These are phyloP conservation scores for Sisymbrium irio DNA, from an alignment of 345 rosid genomes.

Conservation along the genomic window DNA sequence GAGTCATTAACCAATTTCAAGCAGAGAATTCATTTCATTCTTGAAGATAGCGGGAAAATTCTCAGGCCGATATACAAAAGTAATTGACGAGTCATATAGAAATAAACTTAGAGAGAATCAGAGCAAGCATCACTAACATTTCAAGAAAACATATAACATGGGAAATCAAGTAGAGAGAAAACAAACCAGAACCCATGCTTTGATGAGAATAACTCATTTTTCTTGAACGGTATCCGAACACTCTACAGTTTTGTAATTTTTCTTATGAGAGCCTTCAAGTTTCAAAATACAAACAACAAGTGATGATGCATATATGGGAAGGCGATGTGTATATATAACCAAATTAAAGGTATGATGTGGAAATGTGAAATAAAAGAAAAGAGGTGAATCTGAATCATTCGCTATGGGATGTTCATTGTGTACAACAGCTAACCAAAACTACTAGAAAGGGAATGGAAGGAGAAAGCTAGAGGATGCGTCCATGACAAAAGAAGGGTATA, in stretches of 20 bases:
- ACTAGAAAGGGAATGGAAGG: slow-evolving; percentile 38
- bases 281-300: slow-evolving; percentile 6
- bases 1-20: neutral
- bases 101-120: neutral
- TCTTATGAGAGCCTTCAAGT: slow-evolving; percentile 1
- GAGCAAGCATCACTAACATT: neutral
- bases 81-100: neutral
- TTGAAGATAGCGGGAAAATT: neutral
- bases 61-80: neutral
- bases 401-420: slow-evolving; percentile 41
- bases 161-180: slow-evolving; percentile 6
- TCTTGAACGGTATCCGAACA: neutral
- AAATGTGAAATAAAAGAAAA: slow-evolving; percentile 50
- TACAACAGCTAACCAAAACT: slow-evolving; percentile 49
- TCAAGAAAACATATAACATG: slow-evolving; percentile 11
- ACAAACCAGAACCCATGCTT: slow-evolving; percentile 69
- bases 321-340: slow-evolving; percentile 49
- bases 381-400: slow-evolving; percentile 49
- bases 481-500: slow-evolving; percentile 40
- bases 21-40: neutral
- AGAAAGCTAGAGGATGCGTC: slow-evolving; percentile 43
- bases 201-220: slow-evolving; percentile 69
- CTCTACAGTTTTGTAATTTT: neutral
- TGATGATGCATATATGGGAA: slow-evolving; percentile 23
- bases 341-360: slow-evolving; percentile 28